Conservation (phyloP, 352 stramenopile species). For the Pythium periplocum region DNA sequence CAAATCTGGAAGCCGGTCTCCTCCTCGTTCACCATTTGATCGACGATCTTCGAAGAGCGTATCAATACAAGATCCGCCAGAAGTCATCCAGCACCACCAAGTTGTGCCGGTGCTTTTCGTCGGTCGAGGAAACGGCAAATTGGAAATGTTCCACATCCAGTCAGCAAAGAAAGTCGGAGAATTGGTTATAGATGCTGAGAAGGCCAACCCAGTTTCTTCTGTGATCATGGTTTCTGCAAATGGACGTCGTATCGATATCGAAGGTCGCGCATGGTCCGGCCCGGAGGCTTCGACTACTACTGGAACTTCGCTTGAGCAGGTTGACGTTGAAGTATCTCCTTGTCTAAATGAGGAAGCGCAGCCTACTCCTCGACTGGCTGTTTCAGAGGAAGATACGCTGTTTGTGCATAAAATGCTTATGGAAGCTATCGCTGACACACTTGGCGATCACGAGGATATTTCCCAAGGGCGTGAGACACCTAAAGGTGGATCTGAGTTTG, state of each 20-base stretch:
- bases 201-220: slow-evolving; percentile 36
- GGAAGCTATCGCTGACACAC: slow-evolving; percentile 5
- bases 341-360: too few relatives aligned
- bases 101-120: slow-evolving; percentile 63
- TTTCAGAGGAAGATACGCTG: slow-evolving; percentile 7
- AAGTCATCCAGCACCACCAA: slow-evolving; percentile 36
- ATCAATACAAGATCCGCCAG: slow-evolving; percentile 9
- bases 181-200: slow-evolving; percentile 42
- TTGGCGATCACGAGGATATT: not conserved
- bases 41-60: slow-evolving; percentile 11
- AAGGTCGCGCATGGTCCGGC: slow-evolving; percentile 27
- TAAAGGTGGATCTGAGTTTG: not conserved
- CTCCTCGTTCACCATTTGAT: slow-evolving; percentile 1
- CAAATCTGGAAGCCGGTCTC: slow-evolving; percentile 5
- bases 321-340: not conserved
- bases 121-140: slow-evolving; percentile 52
- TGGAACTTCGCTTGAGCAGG: not conserved
- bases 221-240: slow-evolving; percentile 56
- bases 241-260: slow-evolving; percentile 38
- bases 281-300: not conserved
- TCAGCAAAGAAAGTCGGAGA: slow-evolving; percentile 63
- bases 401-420: slow-evolving; percentile 10
- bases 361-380: not conserved
- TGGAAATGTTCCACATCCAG: slow-evolving; percentile 75
- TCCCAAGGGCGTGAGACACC: too few relatives aligned